These are phyloP conservation scores for Pseudogymnoascus sp. DNA, from an alignment of 2,329 filamentous ascomycete species.

Conservation along the genomic window DNA sequence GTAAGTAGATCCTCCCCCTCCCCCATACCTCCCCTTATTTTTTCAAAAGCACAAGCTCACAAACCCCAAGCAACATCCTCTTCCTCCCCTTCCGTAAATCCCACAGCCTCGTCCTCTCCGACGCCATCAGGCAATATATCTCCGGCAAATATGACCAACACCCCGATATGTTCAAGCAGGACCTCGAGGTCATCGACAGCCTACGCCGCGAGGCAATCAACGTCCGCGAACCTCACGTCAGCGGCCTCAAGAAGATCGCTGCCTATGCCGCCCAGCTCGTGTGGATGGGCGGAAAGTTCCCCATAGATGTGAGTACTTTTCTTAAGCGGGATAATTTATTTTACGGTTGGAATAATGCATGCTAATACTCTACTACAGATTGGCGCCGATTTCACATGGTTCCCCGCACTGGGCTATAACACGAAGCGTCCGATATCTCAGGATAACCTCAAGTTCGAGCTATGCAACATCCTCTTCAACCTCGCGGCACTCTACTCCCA, in stretches of 20 bases:
- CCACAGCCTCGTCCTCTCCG: constrained; percentile 66
- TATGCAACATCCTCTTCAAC: constrained; percentile 89
- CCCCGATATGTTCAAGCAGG: constrained; percentile 88
- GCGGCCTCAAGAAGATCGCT: constrained; percentile 80
- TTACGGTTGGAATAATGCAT: not conserved
- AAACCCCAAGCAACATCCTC: constrained; percentile 25
- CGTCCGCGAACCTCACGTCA: constrained; percentile 78
- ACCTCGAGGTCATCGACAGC: constrained; percentile 78
- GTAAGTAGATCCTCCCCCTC: not conserved
- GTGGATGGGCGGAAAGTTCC: constrained; percentile 92
- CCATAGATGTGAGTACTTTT: constrained; percentile 63
- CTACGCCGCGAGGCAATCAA: constrained; percentile 81
- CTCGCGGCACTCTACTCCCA: constrained; percentile 90
- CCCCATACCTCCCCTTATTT: not conserved
- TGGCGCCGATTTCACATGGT: constrained; percentile 94
- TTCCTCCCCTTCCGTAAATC: constrained; percentile 72
- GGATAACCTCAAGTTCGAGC: constrained; percentile 69
- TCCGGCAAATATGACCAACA: constrained; percentile 98
- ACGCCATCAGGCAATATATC: constrained; percentile 88
- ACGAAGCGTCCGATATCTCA: constrained; percentile 60
- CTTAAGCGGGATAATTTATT: not conserved
- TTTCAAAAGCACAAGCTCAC: not conserved
- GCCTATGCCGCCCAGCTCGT: constrained; percentile 86
- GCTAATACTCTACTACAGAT: constrained; percentile 45
- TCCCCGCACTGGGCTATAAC: constrained; percentile 86